These are phyloP conservation scores for Pythium oligandrum DNA, from an alignment of 352 stramenopile species.

Conservation along the genomic window DNA sequence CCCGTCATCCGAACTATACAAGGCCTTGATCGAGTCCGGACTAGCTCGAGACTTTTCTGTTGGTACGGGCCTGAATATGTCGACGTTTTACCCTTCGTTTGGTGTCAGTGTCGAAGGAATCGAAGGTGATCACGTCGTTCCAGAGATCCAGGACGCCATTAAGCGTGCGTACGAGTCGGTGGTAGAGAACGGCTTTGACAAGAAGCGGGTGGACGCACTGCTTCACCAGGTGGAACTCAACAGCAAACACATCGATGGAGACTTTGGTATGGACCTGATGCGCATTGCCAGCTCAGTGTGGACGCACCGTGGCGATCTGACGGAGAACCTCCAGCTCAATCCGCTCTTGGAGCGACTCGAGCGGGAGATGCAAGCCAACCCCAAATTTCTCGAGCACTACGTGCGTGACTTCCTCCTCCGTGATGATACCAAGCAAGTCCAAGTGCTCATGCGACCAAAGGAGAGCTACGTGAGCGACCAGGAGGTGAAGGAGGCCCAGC, in stretches of 20 bases:
- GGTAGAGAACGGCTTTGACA: slow-evolving; percentile 64
- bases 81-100: slow-evolving; percentile 71
- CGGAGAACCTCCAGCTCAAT: slow-evolving; percentile 68
- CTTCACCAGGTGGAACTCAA: slow-evolving; percentile 80
- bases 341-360: slow-evolving; percentile 53
- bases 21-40: slow-evolving; percentile 71
- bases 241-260: slow-evolving; percentile 78
- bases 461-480: slow-evolving; percentile 56
- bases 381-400: slow-evolving; percentile 65
- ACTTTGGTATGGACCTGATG: slow-evolving; percentile 80
- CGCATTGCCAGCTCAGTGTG: slow-evolving; percentile 66
- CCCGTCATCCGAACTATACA: slow-evolving; percentile 75
- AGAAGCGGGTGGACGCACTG: slow-evolving; percentile 61
- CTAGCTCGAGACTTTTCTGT: slow-evolving; percentile 75
- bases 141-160: slow-evolving; percentile 56
- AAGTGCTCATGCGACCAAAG: slow-evolving; percentile 72
- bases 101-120: slow-evolving; percentile 78
- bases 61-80: slow-evolving; percentile 77
- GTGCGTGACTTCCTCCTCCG: slow-evolving; percentile 47
- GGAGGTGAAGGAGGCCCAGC: slow-evolving; percentile 40
- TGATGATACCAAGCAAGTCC: slow-evolving; percentile 44
- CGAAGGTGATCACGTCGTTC: slow-evolving; percentile 38
- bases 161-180: slow-evolving; percentile 47
- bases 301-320: slow-evolving; percentile 59
- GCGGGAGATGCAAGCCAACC: slow-evolving; percentile 52